Conservation (phyloP, 2,329 filamentous ascomycete species). For the Ophiostoma ips region DNA sequence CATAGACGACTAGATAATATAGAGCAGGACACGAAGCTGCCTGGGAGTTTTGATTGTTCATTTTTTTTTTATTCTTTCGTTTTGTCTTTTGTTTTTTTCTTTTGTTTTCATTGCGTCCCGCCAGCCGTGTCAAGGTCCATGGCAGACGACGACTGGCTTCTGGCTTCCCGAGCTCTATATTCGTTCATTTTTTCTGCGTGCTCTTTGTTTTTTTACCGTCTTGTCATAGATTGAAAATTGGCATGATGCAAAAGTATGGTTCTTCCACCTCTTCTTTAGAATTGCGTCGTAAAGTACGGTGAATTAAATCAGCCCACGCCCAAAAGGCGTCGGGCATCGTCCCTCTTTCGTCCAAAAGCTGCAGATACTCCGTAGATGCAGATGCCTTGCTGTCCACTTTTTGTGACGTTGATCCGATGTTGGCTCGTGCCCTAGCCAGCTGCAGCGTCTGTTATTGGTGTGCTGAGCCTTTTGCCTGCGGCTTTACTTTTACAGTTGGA, state of each 20-base stretch:
- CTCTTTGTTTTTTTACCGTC: conserved; percentile 1
- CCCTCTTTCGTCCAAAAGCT: too few species aligned
- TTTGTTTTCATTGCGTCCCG: neutral
- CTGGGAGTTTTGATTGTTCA: conserved; percentile 6
- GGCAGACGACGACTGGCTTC: neutral
- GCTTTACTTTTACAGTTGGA: too few species aligned
- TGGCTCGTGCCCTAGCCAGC: too few species aligned
- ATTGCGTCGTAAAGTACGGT: too few species aligned
- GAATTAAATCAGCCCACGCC: too few species aligned
- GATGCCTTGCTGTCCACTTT: too few species aligned
- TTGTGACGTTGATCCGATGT: too few species aligned
- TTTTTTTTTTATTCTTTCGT: neutral
- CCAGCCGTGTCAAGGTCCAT: neutral
- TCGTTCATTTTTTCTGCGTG: neutral
- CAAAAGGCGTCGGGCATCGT: too few species aligned
- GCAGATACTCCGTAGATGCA: too few species aligned
- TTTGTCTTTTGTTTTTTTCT: neutral
- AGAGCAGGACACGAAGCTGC: conserved; percentile 2
- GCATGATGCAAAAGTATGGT: conserved; percentile 2
- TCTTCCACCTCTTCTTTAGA: too few species aligned
- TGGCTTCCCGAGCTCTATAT: neutral
- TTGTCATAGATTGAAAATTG: conserved; percentile 4
- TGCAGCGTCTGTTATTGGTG: too few species aligned
- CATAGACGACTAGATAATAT: conserved; percentile 1
- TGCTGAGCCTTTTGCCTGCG: too few species aligned